Evolutionary conservation across 805 yeast genomes (phyloP).

Genomic region (Yarrowia osloensis): DNA sequence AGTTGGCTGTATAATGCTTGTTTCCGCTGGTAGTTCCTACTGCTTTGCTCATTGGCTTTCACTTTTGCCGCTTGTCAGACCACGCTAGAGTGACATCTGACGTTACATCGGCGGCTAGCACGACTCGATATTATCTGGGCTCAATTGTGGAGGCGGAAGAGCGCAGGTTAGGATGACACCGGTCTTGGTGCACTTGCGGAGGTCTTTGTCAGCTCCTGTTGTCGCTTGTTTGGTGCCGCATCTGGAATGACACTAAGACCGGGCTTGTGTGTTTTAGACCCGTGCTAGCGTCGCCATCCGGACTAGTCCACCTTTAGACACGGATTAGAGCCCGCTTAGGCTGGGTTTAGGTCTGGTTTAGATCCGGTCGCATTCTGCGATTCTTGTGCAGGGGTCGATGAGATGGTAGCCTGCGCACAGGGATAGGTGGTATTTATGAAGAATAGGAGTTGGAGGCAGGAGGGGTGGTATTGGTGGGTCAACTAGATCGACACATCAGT

Average conservation of each 20-base stretch:
- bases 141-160: background rate
- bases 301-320: background rate
- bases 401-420: background rate
- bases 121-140: background rate
- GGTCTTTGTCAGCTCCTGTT: too few species aligned
- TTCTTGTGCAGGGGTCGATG: conserved; percentile 27
- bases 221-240: background rate
- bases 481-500: too few species aligned
- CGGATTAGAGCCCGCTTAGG: background rate
- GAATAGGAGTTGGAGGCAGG: too few species aligned
- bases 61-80: background rate
- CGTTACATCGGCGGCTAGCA: background rate
- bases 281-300: background rate
- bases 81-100: background rate
- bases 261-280: background rate
- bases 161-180: too few species aligned
- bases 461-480: too few species aligned
- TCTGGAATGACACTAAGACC: conserved; percentile 1
- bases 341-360: background rate
- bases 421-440: background rate
- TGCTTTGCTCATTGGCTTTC: too few species aligned
- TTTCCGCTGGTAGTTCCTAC: too few species aligned
- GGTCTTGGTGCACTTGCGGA: too few species aligned
- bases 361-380: conserved; percentile 1
- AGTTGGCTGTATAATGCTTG: too few species aligned